Evolutionary conservation across 371 early-diverging fungal species (phyloP).

Genomic region (Apophysomyces variabilis): DNA sequence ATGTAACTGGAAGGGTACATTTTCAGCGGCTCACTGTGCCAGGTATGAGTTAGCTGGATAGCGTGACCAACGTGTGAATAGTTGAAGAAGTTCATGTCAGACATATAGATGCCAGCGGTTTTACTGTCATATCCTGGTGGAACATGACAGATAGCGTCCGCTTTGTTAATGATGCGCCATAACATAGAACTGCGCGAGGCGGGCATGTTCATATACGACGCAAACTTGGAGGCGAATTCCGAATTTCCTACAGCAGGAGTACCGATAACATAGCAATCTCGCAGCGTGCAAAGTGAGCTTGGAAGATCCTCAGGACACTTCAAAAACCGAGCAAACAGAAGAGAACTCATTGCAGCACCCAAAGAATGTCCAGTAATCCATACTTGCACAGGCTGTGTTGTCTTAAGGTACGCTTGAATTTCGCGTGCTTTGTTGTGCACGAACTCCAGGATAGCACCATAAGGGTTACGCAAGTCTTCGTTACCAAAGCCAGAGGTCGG

Average conservation of each 20-base stretch:
- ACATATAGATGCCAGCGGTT: conserved; percentile 23
- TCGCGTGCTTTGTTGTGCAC: conserved; percentile 36
- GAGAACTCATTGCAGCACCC: conserved; percentile 51
- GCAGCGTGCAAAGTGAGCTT: conserved; percentile 28
- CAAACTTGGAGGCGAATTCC: conserved; percentile 45
- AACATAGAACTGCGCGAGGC: conserved; percentile 25
- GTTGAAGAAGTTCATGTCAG: conserved; percentile 40
- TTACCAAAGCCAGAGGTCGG: conserved; percentile 19
- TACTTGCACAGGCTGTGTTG: conserved; percentile 41
- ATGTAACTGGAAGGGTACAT: conserved; percentile 33
- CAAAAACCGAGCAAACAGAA: conserved; percentile 52
- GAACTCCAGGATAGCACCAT: conserved; percentile 43
- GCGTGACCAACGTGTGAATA: conserved; percentile 49
- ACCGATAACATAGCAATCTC: conserved; percentile 51
- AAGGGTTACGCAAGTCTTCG: conserved; percentile 45
- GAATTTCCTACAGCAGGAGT: conserved; percentile 53
- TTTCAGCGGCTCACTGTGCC: conserved; percentile 26
- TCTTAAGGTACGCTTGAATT: conserved; percentile 24
- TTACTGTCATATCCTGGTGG: conserved; percentile 39
- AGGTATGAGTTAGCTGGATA: conserved; percentile 31
- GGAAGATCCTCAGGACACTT: conserved; percentile 42
- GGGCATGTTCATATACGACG: conserved; percentile 35
- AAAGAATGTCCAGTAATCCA: conserved; percentile 61
- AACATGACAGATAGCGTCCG: conserved; percentile 32
- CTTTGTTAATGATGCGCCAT: conserved; percentile 46